Conservation (phyloP, 2,329 filamentous ascomycete genomes). For the Pseudogymnoascus sp. region DNA sequence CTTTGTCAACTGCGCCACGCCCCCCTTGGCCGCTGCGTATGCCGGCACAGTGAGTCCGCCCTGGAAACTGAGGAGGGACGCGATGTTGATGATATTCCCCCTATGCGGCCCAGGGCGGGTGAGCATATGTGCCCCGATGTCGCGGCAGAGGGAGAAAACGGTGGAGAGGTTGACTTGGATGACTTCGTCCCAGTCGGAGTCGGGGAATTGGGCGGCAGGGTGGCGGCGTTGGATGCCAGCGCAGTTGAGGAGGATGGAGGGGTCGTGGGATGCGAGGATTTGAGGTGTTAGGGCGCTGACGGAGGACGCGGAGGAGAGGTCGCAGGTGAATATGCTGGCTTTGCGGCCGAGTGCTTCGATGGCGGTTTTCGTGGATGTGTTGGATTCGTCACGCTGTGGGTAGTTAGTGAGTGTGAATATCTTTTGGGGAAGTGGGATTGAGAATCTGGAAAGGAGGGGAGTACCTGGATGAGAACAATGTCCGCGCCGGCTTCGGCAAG, state of each 20-base stretch:
- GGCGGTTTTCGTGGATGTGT: slow-evolving; percentile 46
- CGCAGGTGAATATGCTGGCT: slow-evolving; percentile 59
- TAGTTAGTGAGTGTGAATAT: not conserved
- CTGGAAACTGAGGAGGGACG: slow-evolving; percentile 72
- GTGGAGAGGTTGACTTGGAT: slow-evolving; percentile 80
- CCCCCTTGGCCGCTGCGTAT: slow-evolving; percentile 77
- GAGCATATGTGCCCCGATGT: slow-evolving; percentile 74
- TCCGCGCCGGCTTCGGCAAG: slow-evolving; percentile 34
- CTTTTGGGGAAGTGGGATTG: not conserved
- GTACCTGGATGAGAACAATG: slow-evolving; percentile 34
- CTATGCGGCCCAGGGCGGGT: slow-evolving; percentile 43
- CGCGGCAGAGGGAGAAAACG: slow-evolving; percentile 71
- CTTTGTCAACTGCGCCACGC: slow-evolving; percentile 75
- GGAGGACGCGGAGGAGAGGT: slow-evolving; percentile 54
- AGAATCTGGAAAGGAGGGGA: not conserved
- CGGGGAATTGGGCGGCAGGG: slow-evolving; percentile 66
- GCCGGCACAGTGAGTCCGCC: slow-evolving; percentile 80
- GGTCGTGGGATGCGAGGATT: slow-evolving; percentile 48
- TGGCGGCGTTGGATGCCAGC: slow-evolving; percentile 79
- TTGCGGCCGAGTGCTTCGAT: slow-evolving; percentile 60
- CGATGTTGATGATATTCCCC: slow-evolving; percentile 74
- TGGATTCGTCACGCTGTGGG: slow-evolving; percentile 23
- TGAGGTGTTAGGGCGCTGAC: slow-evolving; percentile 54
- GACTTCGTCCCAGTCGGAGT: slow-evolving; percentile 69
- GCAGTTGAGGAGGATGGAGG: slow-evolving; percentile 75